phyloP scores from a whole-genome alignment of 2,329 filamentous ascomycete genomes.

The Alternaria angustiovoidea region DNA sequence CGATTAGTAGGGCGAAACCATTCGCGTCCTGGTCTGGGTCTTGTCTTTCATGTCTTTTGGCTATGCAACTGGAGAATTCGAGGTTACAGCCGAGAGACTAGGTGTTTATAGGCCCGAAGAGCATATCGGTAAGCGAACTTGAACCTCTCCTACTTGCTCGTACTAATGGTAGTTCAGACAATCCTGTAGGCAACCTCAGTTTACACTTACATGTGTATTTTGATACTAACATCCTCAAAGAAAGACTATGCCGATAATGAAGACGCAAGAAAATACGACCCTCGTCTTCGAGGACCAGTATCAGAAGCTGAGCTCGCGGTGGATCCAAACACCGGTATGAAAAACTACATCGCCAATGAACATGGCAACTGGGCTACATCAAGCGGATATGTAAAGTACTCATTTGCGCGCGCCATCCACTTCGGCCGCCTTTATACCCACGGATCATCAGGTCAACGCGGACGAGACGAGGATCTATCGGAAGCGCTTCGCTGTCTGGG shows the following conservation, averaged over 20 bases:
- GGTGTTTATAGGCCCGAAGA: conserved; percentile 61
- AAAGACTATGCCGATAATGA: conserved; percentile 66
- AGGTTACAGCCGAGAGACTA: conserved; percentile 62
- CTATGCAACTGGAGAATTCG: conserved; percentile 65
- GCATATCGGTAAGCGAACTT: conserved; percentile 48
- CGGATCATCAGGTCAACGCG: conserved; percentile 52
- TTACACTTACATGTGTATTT: conserved; percentile 1
- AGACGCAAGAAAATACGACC: conserved; percentile 84
- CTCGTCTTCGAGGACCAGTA: conserved; percentile 82
- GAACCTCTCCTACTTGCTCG: background rate
- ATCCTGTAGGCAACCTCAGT: conserved; percentile 23
- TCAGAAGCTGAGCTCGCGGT: conserved; percentile 55
- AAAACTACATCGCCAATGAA: conserved; percentile 98
- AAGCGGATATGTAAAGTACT: conserved; percentile 74
- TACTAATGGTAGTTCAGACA: conserved; percentile 30
- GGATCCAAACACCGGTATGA: conserved; percentile 72
- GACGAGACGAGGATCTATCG: conserved; percentile 55
- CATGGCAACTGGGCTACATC: conserved; percentile 88
- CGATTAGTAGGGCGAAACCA: conserved; percentile 55
- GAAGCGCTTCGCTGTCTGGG: conserved; percentile 61
- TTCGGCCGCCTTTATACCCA: conserved; percentile 58
- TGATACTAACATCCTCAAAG: conserved; percentile 7
- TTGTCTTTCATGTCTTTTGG: conserved; percentile 65
- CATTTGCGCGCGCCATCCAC: conserved; percentile 58
- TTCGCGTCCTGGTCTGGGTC: conserved; percentile 63